A percentile compares a stretch with the other conserved stretches of the same genome.
Conservation (phyloP, 345 rosid species). For the Mercurialis annua region DNA sequence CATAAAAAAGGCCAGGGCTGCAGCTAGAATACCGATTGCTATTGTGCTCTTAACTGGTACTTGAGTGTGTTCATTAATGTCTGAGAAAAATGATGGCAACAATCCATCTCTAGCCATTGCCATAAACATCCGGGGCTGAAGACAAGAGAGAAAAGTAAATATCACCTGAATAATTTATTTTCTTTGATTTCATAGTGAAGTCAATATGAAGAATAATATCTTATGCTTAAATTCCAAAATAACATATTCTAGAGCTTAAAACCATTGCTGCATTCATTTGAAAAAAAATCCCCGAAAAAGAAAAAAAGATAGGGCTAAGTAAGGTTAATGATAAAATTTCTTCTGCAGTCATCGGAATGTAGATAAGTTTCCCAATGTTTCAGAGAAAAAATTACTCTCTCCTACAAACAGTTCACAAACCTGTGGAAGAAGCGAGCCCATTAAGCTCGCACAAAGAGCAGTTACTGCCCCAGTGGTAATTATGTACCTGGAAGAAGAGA, state of each 20-base stretch:
- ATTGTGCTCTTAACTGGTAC: slow-evolving; percentile 83
- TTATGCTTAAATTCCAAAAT: background rate
- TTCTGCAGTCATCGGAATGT: background rate
- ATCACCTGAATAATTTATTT: background rate
- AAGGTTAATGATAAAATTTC: background rate
- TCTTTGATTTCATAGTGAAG: background rate
- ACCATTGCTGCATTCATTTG: background rate
- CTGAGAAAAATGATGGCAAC: slow-evolving; percentile 75
- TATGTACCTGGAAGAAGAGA: slow-evolving; percentile 39
- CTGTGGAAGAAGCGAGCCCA: slow-evolving; percentile 72
- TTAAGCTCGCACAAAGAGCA: slow-evolving; percentile 62
- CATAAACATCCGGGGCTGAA: slow-evolving; percentile 71
- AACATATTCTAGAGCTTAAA: background rate
- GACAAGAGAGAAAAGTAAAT: background rate
- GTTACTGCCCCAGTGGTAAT: slow-evolving; percentile 64
- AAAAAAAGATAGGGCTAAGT: background rate
- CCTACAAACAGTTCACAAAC: slow-evolving; percentile 17
- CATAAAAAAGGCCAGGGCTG: slow-evolving; percentile 56
- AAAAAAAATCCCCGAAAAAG: background rate
- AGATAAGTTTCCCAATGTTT: background rate
- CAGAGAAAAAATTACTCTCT: background rate
- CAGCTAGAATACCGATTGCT: slow-evolving; percentile 59
- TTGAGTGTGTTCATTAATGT: slow-evolving; percentile 54
- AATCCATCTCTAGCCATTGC: slow-evolving; percentile 96
- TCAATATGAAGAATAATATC: background rate